Base-by-base conservation (phyloP, 2,329 filamentous ascomycete species). In the Trichoderma aggressivum region DNA sequence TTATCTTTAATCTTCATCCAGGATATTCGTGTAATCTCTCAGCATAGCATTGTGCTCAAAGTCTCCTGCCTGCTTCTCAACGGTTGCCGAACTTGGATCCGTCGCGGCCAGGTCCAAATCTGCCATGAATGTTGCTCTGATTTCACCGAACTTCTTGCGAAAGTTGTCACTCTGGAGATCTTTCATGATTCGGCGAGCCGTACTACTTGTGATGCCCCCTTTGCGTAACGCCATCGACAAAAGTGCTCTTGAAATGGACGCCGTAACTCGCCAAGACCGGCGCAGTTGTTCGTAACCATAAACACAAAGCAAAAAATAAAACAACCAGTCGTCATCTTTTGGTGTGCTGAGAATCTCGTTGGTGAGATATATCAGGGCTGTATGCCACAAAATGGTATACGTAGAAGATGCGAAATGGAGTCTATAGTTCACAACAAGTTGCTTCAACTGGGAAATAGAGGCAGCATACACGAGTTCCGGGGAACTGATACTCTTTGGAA, bases 321-420 rank as follows among this genome's bases (percentile, higher is more conserved):
- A 76, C 14, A 76, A 77, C 77, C 78, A 80, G 11, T 80, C 72
- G 0, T 77, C 73, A 12, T 82, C 76, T 3, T 75, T 70, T 1
- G 74, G 76, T 12, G 77, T 74, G 18, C 76, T 74, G 0, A 83
- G 72, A 14, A 83, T 77, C 5, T 79, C 81, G 39, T 83, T 84
- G 6, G 79, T 75, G 0, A 83, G 75, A 43, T 83, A 83, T 2
- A 81, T 78, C 24, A 84, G 73, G 2, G 79, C 81, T 3, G 77
- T 82, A 62, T 83, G 80, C 81, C 81, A 84, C 3, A 83, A 74
- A 8, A 83, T 78, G 1, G 80, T 80, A 66, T 79, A 81, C 1
- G 76, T 74, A 2, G 81, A 81, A 8, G 77, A 78, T 8, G 73
- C 65, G 56, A 81, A 78, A 3, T 76, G 75, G 21, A 75, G 74